Base-by-base conservation (phyloP, 768 basidiomycete genomes). In the Collybiopsis confluens region DNA sequence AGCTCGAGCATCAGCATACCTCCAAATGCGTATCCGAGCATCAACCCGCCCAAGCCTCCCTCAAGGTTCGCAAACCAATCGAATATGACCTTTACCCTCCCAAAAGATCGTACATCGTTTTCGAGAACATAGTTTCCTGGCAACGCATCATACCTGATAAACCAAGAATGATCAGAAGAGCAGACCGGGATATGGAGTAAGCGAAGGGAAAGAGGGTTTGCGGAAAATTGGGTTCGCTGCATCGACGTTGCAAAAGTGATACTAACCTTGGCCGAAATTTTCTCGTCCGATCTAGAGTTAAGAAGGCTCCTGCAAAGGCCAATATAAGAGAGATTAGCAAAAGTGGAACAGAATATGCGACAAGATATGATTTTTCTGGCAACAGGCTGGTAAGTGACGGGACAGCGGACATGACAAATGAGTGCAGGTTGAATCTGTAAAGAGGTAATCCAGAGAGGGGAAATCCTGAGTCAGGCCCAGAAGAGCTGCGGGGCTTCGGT, bases 241-340 rank as follows among this genome's bases (percentile, higher is more conserved):
- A n/a, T n/a, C n/a, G 30, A 33, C 13, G 30, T 33, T 6, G 5
- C 13, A 33, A 33, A 33, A 33, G 13, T 33, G 5, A 33, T 33
- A 33, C 30, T 33, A 6, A 16, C 18, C 30, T 68, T 65, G 33
- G 80, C 73, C 0, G 78, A 69, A 60, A 89, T 86, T 6, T 80
- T 36, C 83, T 77, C 20, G 85, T 81, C 37, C 87, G 82, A 62
- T 88, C 85, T 45, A 89, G 76, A 16, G 79, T 86, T 20, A 88
- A 70, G 65, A 89, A 88, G 2, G 84, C 75, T n/a, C 86, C 85
- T n/a, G 83, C 71, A 61, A 86, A 83, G 6, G 78, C 79, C 35
- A 85, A 70, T 21, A 81, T 56, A 37, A 83, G 47, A 9, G 85
- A 86, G 4, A 82, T 55, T 3, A 81, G 63, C 28, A 88, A 70